A percentile compares a stretch with the other conserved stretches of the same genome.
Conservation (phyloP, 2,329 filamentous ascomycete genomes). For the Paecilomyces sp. region DNA sequence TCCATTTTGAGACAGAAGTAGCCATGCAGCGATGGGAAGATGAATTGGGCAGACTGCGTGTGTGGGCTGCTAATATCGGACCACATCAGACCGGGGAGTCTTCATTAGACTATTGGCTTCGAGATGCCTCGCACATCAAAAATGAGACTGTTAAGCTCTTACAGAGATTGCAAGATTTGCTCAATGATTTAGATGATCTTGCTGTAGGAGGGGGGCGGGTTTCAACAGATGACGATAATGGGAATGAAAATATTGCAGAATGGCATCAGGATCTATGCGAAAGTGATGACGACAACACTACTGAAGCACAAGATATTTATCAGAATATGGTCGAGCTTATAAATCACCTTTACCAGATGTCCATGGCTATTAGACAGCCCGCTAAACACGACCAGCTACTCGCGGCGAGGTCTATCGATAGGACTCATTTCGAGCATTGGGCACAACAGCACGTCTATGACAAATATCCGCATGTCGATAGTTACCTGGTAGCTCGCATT, state of each 20-base stretch:
- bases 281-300: not conserved
- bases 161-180: constrained; percentile 2
- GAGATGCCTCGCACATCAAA: constrained; percentile 19
- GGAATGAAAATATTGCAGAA: constrained; percentile 6
- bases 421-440: constrained; percentile 2
- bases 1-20: not conserved
- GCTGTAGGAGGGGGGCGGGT: not conserved
- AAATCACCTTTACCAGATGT: constrained; percentile 27
- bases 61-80: constrained; percentile 26
- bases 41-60: constrained; percentile 12
- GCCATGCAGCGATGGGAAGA: constrained; percentile 7
- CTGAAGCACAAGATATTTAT: constrained; percentile 12
- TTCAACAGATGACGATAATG: not conserved
- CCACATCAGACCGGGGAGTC: constrained; percentile 19
- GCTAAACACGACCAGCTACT: constrained; percentile 24
- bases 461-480: constrained; percentile 20
- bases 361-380: constrained; percentile 31
- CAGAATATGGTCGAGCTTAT: constrained; percentile 15
- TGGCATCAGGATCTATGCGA: not conserved
- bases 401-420: not conserved
- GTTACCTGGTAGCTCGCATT: constrained; percentile 15
- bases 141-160: constrained; percentile 9
- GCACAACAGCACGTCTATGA: constrained; percentile 15
- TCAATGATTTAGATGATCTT: not conserved
- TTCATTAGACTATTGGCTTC: constrained; percentile 23